Conservation (phyloP, 2,329 filamentous ascomycete genomes). For the Sporothrix pseudoabietina region DNA sequence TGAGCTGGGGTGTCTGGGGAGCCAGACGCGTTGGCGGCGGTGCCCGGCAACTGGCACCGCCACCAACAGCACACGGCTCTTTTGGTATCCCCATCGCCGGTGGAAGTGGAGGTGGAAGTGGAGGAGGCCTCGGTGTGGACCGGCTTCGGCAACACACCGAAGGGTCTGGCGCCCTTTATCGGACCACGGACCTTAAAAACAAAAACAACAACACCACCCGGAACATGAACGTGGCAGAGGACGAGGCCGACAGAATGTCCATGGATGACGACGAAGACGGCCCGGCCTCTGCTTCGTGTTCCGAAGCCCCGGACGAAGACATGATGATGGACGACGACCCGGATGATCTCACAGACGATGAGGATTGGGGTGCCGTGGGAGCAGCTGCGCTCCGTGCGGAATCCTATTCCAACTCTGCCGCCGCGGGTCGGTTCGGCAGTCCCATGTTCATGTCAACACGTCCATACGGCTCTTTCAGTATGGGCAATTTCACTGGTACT, state of each 20-base stretch:
- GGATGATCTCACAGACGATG: slow-evolving; percentile 87
- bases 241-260: slow-evolving; percentile 96
- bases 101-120: slow-evolving; percentile 43
- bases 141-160: slow-evolving; percentile 54
- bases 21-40: slow-evolving; percentile 62
- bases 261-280: slow-evolving; percentile 76
- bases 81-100: slow-evolving; percentile 61
- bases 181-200: slow-evolving; percentile 56
- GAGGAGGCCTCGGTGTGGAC: slow-evolving; percentile 44
- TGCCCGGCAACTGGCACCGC: slow-evolving; percentile 35
- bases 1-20: slow-evolving; percentile 96
- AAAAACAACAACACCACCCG: slow-evolving; percentile 38
- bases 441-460: slow-evolving; percentile 50
- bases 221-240: slow-evolving; percentile 70
- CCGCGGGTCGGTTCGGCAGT: slow-evolving; percentile 54
- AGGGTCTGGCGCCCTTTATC: slow-evolving; percentile 73
- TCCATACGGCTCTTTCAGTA: slow-evolving; percentile 51
- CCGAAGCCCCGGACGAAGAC: slow-evolving; percentile 69
- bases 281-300: slow-evolving; percentile 71
- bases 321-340: slow-evolving; percentile 68
- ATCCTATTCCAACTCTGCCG: slow-evolving; percentile 59
- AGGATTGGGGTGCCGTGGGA: slow-evolving; percentile 91
- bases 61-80: slow-evolving; percentile 48
- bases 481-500: slow-evolving; percentile 36
- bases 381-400: slow-evolving; percentile 77